phyloP scores from a whole-genome alignment of 345 rosid genomes.

The Moricandia arvensis region DNA sequence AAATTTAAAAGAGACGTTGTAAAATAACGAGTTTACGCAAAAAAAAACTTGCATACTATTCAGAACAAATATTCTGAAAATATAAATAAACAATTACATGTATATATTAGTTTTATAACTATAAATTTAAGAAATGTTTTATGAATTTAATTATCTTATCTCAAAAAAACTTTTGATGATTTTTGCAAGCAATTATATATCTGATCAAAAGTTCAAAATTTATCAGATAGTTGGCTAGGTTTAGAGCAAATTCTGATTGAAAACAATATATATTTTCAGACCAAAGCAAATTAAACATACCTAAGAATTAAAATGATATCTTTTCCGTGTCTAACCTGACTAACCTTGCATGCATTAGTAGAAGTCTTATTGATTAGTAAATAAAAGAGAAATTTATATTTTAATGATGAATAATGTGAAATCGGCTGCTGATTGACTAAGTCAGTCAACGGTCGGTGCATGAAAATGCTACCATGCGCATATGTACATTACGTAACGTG shows the following conservation, averaged over 20 bases:
- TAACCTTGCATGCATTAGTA: neutral
- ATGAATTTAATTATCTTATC: neutral
- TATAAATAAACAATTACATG: neutral
- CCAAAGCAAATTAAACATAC: neutral
- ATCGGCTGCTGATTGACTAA: conserved; percentile 27
- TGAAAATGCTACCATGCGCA: conserved; percentile 28
- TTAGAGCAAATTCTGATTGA: neutral
- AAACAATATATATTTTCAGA: neutral
- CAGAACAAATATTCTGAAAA: neutral
- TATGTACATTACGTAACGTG: conserved; percentile 10
- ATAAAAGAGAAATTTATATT: neutral
- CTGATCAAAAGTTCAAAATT: neutral
- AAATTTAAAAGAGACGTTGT: neutral
- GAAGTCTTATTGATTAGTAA: neutral
- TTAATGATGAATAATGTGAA: conserved; percentile 26
- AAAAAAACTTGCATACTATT: neutral
- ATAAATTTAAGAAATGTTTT: neutral
- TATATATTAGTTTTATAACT: neutral
- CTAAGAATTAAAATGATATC: neutral
- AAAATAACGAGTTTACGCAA: neutral
- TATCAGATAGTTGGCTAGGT: neutral
- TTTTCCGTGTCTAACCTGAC: neutral
- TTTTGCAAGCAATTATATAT: neutral
- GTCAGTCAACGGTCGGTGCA: conserved; percentile 41
- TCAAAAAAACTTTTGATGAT: neutral